phyloP scores from a whole-genome alignment of 2,329 filamentous ascomycete species.

The Pestalotiopsis fici region DNA sequence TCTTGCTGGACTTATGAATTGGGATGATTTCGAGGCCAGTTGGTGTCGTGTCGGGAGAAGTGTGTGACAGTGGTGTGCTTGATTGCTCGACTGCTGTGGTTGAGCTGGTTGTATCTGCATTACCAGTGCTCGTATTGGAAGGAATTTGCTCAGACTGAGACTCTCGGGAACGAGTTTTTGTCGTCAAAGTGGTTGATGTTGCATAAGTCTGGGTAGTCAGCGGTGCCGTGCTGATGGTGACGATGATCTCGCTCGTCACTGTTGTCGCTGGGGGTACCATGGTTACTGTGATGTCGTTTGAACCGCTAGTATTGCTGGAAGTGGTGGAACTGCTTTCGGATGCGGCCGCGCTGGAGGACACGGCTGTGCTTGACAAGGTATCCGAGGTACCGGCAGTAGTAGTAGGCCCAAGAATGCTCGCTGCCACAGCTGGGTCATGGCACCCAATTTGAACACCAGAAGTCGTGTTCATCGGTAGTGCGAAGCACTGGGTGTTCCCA shows the following conservation, averaged over 20 bases:
- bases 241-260: constrained; percentile 18
- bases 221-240: constrained; percentile 9
- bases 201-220: constrained; percentile 13
- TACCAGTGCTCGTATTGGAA: background rate
- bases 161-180: constrained; percentile 16
- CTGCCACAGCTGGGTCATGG: constrained; percentile 38
- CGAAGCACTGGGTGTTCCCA: constrained; percentile 47
- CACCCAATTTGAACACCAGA: constrained; percentile 52
- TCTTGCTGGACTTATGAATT: background rate
- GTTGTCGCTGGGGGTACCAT: constrained; percentile 23
- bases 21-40: constrained; percentile 9
- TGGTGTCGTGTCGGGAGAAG: background rate
- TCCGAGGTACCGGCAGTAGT: constrained; percentile 11
- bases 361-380: constrained; percentile 11
- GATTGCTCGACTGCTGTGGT: constrained; percentile 13
- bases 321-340: background rate
- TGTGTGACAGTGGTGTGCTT: constrained; percentile 8
- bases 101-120: constrained; percentile 1
- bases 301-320: constrained; percentile 9
- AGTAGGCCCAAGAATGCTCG: constrained; percentile 39
- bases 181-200: constrained; percentile 19
- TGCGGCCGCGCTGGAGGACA: background rate
- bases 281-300: constrained; percentile 17
- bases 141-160: constrained; percentile 2
- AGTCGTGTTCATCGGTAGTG: constrained; percentile 52